phyloP scores from a whole-genome alignment of 768 basidiomycete species.

The Auricularia cornea region DNA sequence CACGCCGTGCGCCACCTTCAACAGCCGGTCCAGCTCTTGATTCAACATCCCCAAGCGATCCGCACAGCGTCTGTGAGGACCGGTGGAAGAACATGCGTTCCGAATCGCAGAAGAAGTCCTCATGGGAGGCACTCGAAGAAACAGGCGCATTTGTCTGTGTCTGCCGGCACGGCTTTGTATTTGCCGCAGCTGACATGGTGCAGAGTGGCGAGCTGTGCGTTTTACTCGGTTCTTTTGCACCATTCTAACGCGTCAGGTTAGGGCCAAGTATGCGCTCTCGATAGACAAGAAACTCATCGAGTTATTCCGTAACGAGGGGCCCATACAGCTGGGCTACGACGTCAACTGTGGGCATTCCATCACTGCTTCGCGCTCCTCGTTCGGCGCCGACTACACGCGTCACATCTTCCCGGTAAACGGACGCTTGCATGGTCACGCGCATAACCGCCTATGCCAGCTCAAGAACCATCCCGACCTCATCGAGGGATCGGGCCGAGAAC shows the following conservation, averaged over 20 bases:
- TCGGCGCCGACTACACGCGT: not conserved
- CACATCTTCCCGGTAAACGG: not conserved
- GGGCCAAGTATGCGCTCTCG: constrained; percentile 1
- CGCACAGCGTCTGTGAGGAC: not conserved
- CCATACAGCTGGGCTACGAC: not conserved
- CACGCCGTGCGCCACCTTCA: not conserved
- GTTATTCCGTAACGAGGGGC: not conserved
- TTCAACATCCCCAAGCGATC: not conserved
- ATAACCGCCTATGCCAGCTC: constrained; percentile 2
- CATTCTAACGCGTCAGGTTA: not conserved
- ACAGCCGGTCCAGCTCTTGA: not conserved
- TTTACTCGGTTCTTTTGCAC: not conserved
- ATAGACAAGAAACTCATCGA: not conserved
- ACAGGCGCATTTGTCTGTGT: not conserved
- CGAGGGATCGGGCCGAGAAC: not conserved
- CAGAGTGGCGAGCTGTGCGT: constrained; percentile 2
- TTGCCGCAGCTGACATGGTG: not conserved
- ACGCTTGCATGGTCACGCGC: not conserved
- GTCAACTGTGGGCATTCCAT: not conserved
- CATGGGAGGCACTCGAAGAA: not conserved
- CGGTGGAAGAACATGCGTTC: not conserved
- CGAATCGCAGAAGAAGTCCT: not conserved
- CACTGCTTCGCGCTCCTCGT: not conserved
- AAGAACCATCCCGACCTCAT: not conserved
- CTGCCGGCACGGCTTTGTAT: not conserved